Percentiles rank a stretch among this genome's conserved stretches.
phyloP scores from a whole-genome alignment of 306 rosid species.

The Prunus armeniaca region DNA sequence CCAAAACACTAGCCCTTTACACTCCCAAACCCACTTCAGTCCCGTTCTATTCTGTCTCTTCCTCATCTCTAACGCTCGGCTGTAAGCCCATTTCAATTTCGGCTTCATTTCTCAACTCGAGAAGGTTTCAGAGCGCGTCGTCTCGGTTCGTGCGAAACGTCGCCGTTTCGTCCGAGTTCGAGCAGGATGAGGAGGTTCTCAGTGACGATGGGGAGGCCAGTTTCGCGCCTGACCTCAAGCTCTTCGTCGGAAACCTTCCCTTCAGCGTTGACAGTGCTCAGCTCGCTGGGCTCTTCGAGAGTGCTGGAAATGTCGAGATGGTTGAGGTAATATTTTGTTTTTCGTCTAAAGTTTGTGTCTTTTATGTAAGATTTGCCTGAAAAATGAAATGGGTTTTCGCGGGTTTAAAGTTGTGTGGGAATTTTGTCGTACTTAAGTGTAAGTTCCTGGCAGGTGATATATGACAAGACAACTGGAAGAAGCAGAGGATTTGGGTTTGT shows the following conservation, averaged over 20 bases:
- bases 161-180: slow-evolving; percentile 61
- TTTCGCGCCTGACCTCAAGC: slow-evolving; percentile 56
- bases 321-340: slow-evolving; percentile 62
- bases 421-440: neutral
- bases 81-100: slow-evolving; percentile 50
- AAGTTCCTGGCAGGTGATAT: slow-evolving; percentile 56
- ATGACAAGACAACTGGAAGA: slow-evolving; percentile 82
- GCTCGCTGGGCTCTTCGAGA: slow-evolving; percentile 73
- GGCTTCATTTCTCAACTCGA: slow-evolving; percentile 34
- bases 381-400: neutral
- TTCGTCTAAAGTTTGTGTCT: neutral
- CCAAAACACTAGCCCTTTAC: slow-evolving; percentile 33
- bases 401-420: neutral
- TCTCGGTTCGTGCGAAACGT: slow-evolving; percentile 52
- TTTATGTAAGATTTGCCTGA: neutral
- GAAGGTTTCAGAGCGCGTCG: slow-evolving; percentile 15
- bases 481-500: slow-evolving; percentile 98
- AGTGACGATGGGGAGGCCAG: slow-evolving; percentile 27
- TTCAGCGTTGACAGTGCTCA: slow-evolving; percentile 77
- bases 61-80: slow-evolving; percentile 25
- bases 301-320: slow-evolving; percentile 72
- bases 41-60: slow-evolving; percentile 32
- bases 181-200: slow-evolving; percentile 60
- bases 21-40: slow-evolving; percentile 23
- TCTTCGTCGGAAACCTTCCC: slow-evolving; percentile 90